Evolutionary conservation across 176 grass and related monocot genomes (phyloP).

Genomic region (Oryza rufipogon): DNA sequence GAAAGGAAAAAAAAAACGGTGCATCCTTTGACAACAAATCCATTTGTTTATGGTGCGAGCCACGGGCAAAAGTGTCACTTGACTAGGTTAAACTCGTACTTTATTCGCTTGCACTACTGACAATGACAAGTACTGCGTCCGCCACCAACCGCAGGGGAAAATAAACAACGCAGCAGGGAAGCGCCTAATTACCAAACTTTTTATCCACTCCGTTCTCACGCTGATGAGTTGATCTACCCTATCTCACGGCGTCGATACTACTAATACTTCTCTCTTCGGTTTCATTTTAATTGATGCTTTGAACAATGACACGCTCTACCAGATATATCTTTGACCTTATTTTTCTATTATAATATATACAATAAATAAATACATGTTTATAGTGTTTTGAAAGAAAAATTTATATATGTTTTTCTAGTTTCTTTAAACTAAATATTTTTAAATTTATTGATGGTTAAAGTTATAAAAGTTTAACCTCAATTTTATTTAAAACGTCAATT

Average conservation of each 20-base stretch:
- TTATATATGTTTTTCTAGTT: too few relatives aligned
- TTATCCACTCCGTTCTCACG: not conserved
- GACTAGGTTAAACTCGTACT: conserved; percentile 10
- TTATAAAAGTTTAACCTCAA: too few relatives aligned
- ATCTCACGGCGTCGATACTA: not conserved
- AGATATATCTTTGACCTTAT: too few relatives aligned
- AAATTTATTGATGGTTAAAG: too few relatives aligned
- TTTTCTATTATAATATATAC: too few relatives aligned
- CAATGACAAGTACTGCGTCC: conserved; percentile 5
- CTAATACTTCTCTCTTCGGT: not conserved
- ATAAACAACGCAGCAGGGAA: not conserved
- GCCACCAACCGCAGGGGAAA: conserved; percentile 22
- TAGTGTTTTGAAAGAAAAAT: too few relatives aligned
- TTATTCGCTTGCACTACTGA: not conserved
- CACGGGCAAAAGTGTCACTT: not conserved
- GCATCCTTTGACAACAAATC: not conserved
- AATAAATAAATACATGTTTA: too few relatives aligned
- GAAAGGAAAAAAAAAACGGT: not conserved
- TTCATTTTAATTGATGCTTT: too few relatives aligned
- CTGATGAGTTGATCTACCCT: not conserved
- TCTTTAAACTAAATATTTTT: too few relatives aligned
- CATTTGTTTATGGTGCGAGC: not conserved
- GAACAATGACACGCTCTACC: too few relatives aligned
- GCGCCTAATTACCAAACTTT: too few relatives aligned
- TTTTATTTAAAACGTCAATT: too few relatives aligned